Evolutionary conservation across 1,284 basidiomycete genomes (phyloP), one percentile per base, ranked within the genome.

Genomic region (Ustilago hordei): DNA sequence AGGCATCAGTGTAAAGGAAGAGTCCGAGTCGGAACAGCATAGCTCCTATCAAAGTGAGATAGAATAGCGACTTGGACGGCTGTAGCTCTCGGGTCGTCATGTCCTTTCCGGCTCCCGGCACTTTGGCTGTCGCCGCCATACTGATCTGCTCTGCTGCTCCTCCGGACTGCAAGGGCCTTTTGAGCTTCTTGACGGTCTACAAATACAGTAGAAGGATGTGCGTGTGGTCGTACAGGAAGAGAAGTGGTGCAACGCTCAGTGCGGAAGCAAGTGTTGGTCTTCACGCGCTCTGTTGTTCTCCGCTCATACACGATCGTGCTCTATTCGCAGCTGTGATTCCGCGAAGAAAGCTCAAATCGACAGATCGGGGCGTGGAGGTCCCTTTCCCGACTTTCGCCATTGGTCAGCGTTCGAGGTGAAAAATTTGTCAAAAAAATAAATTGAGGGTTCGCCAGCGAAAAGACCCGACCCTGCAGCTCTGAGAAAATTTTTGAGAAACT

Each of bases 1-100:
- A 80, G 4, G 87, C 48, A 9, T 81, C 45, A 0, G 87, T 85
- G n/a, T 78, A 74, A 8, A 68, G 48, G 65, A 87, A 86, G 35
- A 87, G 62, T 5, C 81, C 77, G 0, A 87, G 62, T 5, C 88
- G 82, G 4, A 88, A 61, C 15, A 69, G 39, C 4, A 55, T 64
- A 5, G 73, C 77, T n/a, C 23, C 53, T 1, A 55, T 9, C 34
- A 78, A 43, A 9, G 60, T 56, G 34, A 68, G 59, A 32, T 50
- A 61, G 12, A 78, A 67, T 39, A 53, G 19, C 43, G 55, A 36
- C 28, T 31, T 68, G 6, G 64, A 66, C 2, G 70, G 75, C 43
- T 68, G 43, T 7, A 76, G 62, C 6, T 43, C 11, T 19, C 48
- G 55, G 6, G 34, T 32, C 1, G 73, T 71, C 58, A 71, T 43